These are phyloP conservation scores for Gaeumannomyces sp. DNA, from an alignment of 2,329 filamentous ascomycete genomes.

Conservation along the genomic window DNA sequence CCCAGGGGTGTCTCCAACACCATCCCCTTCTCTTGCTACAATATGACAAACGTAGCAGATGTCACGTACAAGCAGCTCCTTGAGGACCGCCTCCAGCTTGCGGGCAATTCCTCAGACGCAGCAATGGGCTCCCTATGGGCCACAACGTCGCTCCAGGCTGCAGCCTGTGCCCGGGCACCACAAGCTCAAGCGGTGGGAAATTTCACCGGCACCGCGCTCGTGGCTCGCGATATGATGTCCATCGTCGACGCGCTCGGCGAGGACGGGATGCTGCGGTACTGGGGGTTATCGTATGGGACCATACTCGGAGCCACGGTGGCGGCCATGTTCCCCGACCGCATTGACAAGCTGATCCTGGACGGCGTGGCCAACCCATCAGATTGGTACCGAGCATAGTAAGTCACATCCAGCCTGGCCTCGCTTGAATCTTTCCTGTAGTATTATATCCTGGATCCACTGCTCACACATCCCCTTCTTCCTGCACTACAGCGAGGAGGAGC, in stretches of 20 bases:
- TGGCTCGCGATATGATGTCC: constrained; percentile 36
- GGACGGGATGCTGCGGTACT: constrained; percentile 33
- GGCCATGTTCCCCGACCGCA: constrained; percentile 30
- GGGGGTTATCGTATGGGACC: constrained; percentile 35
- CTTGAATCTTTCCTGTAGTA: no score
- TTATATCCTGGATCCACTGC: background rate
- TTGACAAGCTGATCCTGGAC: constrained; percentile 9
- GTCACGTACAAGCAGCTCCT: background rate
- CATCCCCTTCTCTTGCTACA: background rate
- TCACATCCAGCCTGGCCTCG: background rate
- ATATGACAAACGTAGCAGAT: background rate
- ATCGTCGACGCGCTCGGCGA: constrained; percentile 37
- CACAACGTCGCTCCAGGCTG: constrained; percentile 14
- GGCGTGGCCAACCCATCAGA: constrained; percentile 9
- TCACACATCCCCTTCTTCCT: background rate
- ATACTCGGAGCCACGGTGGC: constrained; percentile 30
- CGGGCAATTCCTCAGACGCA: constrained; percentile 16
- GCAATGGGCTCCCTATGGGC: constrained; percentile 21
- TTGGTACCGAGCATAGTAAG: constrained; percentile 8
- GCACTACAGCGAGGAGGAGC: constrained; percentile 2
- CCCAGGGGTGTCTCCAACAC: constrained; percentile 4
- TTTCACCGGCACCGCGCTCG: constrained; percentile 36
- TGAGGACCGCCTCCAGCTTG: background rate
- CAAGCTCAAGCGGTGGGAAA: constrained; percentile 23
- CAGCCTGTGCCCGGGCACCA: constrained; percentile 16